phyloP scores from a whole-genome alignment of 2,329 filamentous ascomycete species.

The Colletotrichum sidae region DNA sequence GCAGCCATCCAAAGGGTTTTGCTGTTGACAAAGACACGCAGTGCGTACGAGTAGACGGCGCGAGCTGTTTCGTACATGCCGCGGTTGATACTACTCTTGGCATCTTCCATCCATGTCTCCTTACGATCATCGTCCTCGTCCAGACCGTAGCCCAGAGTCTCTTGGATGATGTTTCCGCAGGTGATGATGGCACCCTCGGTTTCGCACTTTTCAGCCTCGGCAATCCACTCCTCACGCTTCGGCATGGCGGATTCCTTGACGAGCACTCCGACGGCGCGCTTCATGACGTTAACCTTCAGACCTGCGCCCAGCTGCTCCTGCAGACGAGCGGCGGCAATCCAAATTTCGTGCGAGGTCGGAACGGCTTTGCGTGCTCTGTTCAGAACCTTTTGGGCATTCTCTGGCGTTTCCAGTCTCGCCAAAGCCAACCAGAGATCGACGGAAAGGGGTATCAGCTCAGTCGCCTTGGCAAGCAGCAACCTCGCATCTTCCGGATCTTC shows the following conservation, averaged over 20 bases:
- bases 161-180: conserved; percentile 88
- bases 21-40: conserved; percentile 90
- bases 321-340: conserved; percentile 92
- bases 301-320: conserved; percentile 88
- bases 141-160: conserved; percentile 91
- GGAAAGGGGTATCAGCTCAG: conserved; percentile 92
- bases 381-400: conserved; percentile 93
- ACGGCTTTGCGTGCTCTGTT: conserved; percentile 95
- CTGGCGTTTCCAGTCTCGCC: conserved; percentile 87
- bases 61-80: conserved; percentile 90
- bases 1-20: conserved; percentile 91
- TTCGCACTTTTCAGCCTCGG: conserved; percentile 94
- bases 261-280: conserved; percentile 88
- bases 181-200: conserved; percentile 89
- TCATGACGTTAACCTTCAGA: conserved; percentile 90
- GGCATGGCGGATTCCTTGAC: conserved; percentile 95
- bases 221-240: conserved; percentile 96
- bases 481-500: conserved; percentile 90
- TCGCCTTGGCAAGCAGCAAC: conserved; percentile 91
- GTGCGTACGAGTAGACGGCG: conserved; percentile 91
- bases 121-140: conserved; percentile 98
- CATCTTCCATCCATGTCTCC: conserved; percentile 96
- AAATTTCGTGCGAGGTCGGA: conserved; percentile 93
- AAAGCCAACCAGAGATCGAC: conserved; percentile 96
- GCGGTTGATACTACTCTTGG: conserved; percentile 81